These are phyloP conservation scores for Sporothrix globosa DNA, from an alignment of 2,329 filamentous ascomycete genomes.

Conservation along the genomic window DNA sequence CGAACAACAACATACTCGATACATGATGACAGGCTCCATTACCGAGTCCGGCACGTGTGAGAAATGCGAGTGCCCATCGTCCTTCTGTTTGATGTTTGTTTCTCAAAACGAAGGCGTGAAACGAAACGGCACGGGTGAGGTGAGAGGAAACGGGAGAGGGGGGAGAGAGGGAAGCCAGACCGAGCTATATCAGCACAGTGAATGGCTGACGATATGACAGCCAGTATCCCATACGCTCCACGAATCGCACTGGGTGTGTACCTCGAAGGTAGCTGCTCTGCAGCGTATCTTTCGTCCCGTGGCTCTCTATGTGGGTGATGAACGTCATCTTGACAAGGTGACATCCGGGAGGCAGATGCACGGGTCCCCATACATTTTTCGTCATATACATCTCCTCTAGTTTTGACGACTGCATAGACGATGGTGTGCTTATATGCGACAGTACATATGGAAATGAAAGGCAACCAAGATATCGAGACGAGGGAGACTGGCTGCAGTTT, in stretches of 20 bases:
- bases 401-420: not conserved
- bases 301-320: not conserved
- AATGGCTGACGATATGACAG: not conserved
- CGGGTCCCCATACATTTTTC: constrained; percentile 1
- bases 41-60: too few species aligned
- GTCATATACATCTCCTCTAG: not conserved
- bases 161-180: not conserved
- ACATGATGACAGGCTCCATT: not conserved
- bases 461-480: not conserved
- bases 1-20: not conserved
- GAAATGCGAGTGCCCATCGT: not conserved
- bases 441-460: constrained; percentile 3
- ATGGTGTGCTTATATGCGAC: not conserved
- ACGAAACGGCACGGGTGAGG: constrained; percentile 15
- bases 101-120: constrained; percentile 15
- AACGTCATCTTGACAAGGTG: not conserved
- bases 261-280: too few species aligned
- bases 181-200: not conserved
- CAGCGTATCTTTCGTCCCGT: not conserved
- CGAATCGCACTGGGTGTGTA: not conserved
- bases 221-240: too few species aligned
- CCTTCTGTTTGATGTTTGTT: constrained; percentile 6
- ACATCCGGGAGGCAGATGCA: constrained; percentile 9
- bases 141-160: not conserved
- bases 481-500: not conserved